Conservation (phyloP, 2,329 filamentous ascomycete genomes). For the Alternaria rosae region DNA sequence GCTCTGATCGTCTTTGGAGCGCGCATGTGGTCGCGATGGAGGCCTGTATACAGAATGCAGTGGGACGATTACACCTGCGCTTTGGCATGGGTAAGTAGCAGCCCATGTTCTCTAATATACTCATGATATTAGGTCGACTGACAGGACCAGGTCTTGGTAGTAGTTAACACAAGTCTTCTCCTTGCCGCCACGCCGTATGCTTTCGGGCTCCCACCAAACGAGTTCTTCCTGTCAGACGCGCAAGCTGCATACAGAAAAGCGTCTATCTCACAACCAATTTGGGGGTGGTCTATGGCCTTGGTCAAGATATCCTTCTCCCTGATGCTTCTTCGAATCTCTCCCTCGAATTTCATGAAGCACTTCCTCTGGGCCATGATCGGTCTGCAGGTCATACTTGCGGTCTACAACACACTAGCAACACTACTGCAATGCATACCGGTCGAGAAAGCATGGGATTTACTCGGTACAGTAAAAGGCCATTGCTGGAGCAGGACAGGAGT, state of each 20-base stretch:
- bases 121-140: neutral
- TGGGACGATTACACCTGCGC: slow-evolving; percentile 25
- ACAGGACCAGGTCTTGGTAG: slow-evolving; percentile 18
- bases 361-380: slow-evolving; percentile 33
- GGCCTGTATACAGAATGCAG: slow-evolving; percentile 20
- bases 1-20: slow-evolving; percentile 20
- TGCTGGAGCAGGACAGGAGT: slow-evolving; percentile 13
- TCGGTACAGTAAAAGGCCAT: slow-evolving; percentile 8
- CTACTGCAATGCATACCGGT: slow-evolving; percentile 31
- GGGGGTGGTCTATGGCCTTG: slow-evolving; percentile 22
- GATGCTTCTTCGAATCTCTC: slow-evolving; percentile 34
- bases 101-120: neutral
- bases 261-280: slow-evolving; percentile 26
- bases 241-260: slow-evolving; percentile 15
- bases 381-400: slow-evolving; percentile 26
- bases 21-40: slow-evolving; percentile 26
- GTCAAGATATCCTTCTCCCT: slow-evolving; percentile 32
- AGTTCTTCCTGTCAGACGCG: slow-evolving; percentile 19
- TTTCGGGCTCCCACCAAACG: slow-evolving; percentile 9
- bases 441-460: slow-evolving; percentile 24
- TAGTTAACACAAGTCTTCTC: slow-evolving; percentile 21
- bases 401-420: slow-evolving; percentile 24
- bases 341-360: slow-evolving; percentile 14
- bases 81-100: slow-evolving; percentile 23
- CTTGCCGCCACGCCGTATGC: slow-evolving; percentile 20